Evolutionary conservation across 2,329 filamentous ascomycete genomes (phyloP).

Genomic region (Pseudopithomyces chartarum): DNA sequence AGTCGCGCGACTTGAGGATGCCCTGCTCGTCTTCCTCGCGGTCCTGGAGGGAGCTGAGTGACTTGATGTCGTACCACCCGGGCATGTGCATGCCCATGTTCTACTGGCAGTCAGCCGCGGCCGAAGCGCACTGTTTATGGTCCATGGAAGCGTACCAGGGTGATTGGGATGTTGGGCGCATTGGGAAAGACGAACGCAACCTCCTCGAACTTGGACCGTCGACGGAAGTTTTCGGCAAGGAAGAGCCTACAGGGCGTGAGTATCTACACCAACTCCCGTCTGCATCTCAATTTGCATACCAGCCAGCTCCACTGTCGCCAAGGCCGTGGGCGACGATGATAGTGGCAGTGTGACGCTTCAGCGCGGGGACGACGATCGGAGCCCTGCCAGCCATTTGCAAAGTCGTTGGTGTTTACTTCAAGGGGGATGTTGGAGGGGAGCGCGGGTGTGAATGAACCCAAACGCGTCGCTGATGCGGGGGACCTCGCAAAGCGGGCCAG

Average conservation of each 20-base stretch:
- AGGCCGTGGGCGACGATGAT: constrained; percentile 94
- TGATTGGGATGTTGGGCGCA: constrained; percentile 84
- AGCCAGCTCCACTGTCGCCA: constrained; percentile 78
- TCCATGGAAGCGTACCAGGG: constrained; percentile 62
- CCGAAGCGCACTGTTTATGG: not conserved
- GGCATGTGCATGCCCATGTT: constrained; percentile 82
- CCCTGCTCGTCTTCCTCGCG: constrained; percentile 70
- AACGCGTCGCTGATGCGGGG: constrained; percentile 1
- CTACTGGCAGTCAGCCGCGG: constrained; percentile 47
- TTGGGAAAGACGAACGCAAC: constrained; percentile 95
- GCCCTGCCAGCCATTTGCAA: constrained; percentile 45
- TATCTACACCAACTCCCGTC: not conserved
- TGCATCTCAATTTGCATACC: constrained; percentile 54
- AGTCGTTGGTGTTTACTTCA: not conserved
- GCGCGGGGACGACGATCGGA: constrained; percentile 74
- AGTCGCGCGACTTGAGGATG: constrained; percentile 72
- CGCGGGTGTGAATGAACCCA: constrained; percentile 20
- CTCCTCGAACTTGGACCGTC: constrained; percentile 79
- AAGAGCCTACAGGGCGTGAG: constrained; percentile 60
- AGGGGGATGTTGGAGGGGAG: constrained; percentile 9
- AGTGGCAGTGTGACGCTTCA: constrained; percentile 86
- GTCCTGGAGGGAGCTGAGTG: constrained; percentile 51
- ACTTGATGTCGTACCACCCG: constrained; percentile 79
- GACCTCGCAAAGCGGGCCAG: constrained; percentile 12
- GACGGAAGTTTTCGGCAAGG: constrained; percentile 85